Conservation (phyloP, 2,329 filamentous ascomycete species). For the Aureobasidium melanogenum region DNA sequence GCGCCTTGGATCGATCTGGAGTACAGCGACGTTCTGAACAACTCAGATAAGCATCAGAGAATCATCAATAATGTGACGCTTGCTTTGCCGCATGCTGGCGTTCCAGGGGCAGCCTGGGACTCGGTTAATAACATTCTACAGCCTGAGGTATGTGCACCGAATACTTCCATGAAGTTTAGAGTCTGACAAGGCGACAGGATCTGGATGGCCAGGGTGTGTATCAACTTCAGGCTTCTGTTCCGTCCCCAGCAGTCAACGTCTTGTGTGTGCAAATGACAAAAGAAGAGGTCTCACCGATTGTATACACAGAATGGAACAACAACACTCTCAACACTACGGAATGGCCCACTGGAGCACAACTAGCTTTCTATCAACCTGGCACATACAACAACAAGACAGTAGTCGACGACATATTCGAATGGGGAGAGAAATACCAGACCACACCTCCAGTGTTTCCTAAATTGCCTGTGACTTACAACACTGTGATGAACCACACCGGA, state of each 20-base stretch:
- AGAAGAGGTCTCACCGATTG: conserved; percentile 52
- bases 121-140: conserved; percentile 59
- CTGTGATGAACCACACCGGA: conserved; percentile 48
- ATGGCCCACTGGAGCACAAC: conserved; percentile 7
- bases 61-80: conserved; percentile 69
- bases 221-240: conserved; percentile 56
- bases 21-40: conserved; percentile 39
- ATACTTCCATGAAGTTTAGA: no score
- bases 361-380: conserved; percentile 2
- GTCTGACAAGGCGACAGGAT: no score
- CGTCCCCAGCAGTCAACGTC: conserved; percentile 62
- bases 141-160: conserved; percentile 41
- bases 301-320: conserved; percentile 52
- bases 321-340: conserved; percentile 25
- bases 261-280: conserved; percentile 59
- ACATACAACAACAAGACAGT: conserved; percentile 17
- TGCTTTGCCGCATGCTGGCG: conserved; percentile 65
- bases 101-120: conserved; percentile 56
- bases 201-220: conserved; percentile 59
- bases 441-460: conserved; percentile 33
- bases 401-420: conserved; percentile 63
- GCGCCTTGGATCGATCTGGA: conserved; percentile 59
- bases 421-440: conserved; percentile 44
- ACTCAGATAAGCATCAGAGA: conserved; percentile 46
- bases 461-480: conserved; percentile 55